Evolutionary conservation across 2,329 filamentous ascomycete species (phyloP).

Genomic region (Truncatella angustata): DNA sequence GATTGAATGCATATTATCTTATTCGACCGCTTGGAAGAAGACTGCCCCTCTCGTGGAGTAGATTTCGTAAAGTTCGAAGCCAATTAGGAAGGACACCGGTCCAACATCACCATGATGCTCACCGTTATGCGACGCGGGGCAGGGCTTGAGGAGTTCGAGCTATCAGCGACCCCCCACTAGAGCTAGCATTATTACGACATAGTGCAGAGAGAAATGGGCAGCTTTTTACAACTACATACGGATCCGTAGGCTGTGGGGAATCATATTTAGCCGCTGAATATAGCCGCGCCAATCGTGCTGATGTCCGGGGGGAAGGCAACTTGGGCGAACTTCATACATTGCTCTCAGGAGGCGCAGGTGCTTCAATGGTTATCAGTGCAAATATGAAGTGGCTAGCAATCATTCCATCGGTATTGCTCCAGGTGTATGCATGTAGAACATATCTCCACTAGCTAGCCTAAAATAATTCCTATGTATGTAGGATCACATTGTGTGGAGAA

Average conservation of each 20-base stretch:
- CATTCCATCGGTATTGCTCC: too few species aligned
- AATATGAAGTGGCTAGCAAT: too few species aligned
- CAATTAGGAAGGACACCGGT: constrained; percentile 5
- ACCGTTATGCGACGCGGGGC: constrained; percentile 2
- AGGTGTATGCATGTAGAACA: too few species aligned
- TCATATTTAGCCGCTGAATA: constrained; percentile 4
- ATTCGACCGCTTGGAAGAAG: constrained; percentile 1
- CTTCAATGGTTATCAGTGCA: too few species aligned
- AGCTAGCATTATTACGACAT: constrained; percentile 9
- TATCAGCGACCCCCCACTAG: constrained; percentile 4
- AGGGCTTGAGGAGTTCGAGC: neutral
- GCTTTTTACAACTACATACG: neutral
- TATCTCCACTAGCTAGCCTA: too few species aligned
- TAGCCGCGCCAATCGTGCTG: constrained; percentile 8
- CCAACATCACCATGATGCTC: constrained; percentile 2
- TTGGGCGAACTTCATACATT: too few species aligned
- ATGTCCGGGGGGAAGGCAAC: too few species aligned
- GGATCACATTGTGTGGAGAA: too few species aligned
- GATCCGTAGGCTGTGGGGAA: neutral
- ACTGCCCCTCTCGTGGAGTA: neutral
- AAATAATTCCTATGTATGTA: too few species aligned
- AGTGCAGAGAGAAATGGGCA: neutral
- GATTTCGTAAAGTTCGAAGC: neutral
- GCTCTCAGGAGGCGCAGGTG: too few species aligned
- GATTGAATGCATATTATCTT: neutral